Percentiles rank a stretch among this genome's conserved stretches.
phyloP scores from a whole-genome alignment of 306 rosid genomes.

The Quercus engelmannii region DNA sequence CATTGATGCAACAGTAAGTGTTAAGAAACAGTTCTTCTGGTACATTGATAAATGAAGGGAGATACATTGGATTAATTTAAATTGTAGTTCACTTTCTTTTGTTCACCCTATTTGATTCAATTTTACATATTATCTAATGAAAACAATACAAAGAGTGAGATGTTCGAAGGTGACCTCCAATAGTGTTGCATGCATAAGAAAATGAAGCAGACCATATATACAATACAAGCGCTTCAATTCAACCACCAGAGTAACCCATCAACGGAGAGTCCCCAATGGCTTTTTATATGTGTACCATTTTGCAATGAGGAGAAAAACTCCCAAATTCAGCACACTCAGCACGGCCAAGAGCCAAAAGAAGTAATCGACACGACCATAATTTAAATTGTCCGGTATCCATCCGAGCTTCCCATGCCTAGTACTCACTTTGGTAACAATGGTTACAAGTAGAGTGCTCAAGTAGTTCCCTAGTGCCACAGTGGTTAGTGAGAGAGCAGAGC shows the following conservation, averaged over 20 bases:
- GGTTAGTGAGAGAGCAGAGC: slow-evolving; percentile 47
- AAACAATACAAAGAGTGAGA: not conserved
- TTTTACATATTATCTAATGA: not conserved
- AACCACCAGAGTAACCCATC: not conserved
- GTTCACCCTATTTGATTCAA: not conserved
- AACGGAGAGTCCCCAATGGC: slow-evolving; percentile 33
- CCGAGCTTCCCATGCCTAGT: slow-evolving; percentile 34
- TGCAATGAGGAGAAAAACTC: slow-evolving; percentile 34
- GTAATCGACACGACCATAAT: slow-evolving; percentile 46
- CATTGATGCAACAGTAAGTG: too few species aligned
- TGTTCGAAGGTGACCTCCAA: not conserved
- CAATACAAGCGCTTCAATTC: not conserved
- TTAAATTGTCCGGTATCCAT: slow-evolving; percentile 53
- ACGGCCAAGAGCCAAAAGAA: slow-evolving; percentile 45
- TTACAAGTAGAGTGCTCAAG: slow-evolving; percentile 48
- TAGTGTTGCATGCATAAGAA: not conserved
- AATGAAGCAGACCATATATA: not conserved
- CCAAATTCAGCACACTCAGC: slow-evolving; percentile 40
- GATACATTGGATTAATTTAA: not conserved
- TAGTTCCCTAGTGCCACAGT: slow-evolving; percentile 46
- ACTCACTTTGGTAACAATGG: slow-evolving; percentile 30
- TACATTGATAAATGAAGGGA: too few species aligned
- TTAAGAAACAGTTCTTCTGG: too few species aligned
- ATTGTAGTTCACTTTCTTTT: not conserved
- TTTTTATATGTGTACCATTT: slow-evolving; percentile 55